Conservation (phyloP, 371 early-diverging fungal genomes). For the Apophysomyces trapeziformis region DNA sequence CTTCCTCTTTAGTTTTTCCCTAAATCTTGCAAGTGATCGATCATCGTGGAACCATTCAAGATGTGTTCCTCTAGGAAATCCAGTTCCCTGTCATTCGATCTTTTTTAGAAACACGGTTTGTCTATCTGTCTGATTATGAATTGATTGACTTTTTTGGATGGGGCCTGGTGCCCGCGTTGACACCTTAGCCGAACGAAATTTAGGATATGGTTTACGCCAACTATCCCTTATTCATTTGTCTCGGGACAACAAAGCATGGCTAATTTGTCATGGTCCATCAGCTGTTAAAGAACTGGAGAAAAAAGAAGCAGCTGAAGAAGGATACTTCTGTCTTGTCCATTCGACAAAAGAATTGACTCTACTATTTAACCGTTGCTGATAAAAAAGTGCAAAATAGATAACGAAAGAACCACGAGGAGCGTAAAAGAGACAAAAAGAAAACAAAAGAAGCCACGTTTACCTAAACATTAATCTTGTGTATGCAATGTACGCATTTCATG, state of each 20-base stretch:
- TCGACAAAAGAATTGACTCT: no score
- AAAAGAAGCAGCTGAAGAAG: no score
- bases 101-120: not conserved
- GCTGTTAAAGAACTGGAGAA: no score
- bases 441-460: not conserved
- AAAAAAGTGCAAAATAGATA: no score
- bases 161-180: not conserved
- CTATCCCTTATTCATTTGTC: no score
- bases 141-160: not conserved
- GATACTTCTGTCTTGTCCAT: no score
- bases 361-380: no score
- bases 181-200: not conserved
- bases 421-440: not conserved
- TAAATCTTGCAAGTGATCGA: constrained; percentile 1
- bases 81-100: constrained; percentile 6
- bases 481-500: not conserved
- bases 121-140: not conserved
- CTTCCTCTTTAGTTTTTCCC: not conserved
- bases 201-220: constrained; percentile 8
- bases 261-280: no score
- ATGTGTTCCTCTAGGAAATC: not conserved
- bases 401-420: not conserved
- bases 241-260: no score
- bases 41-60: not conserved
- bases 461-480: constrained; percentile 1